Base-by-base conservation (phyloP, 2,329 filamentous ascomycete species). In the Penicillium thymicola region DNA sequence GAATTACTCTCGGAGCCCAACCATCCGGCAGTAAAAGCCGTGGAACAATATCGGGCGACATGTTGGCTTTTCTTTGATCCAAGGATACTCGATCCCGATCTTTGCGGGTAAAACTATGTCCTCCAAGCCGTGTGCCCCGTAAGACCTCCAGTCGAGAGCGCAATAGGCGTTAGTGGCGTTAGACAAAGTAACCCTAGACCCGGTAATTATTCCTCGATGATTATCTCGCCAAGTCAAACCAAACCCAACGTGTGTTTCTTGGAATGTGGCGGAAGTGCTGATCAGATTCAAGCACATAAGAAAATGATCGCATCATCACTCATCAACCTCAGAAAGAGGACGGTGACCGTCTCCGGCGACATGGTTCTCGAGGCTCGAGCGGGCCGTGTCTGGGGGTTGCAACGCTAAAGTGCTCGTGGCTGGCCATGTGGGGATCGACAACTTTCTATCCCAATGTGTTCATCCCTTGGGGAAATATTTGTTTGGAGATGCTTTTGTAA, bases 401-500 rank as follows among this genome's bases (percentile, higher is more conserved):
- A 50, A 23, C 44, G 25, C 45, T n/a, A 50, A 44, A 32, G 18
- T 9, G 14, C 57, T 49, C 57, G 55, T 59, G 58, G 58, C 34
- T 51, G 14, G 34, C 55, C 58, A 59, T 58, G 58, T 59, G 58
- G 58, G 55, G 58, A 58, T 59, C 57, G 51, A 18, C 52, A 28
- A 5, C 9, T 5, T 43, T 38, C 16, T 43, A 9, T 11, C 38
- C 46, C 14, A n/a, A 51, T 18, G n/a, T 11, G 32, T 16, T 18
- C 6, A 55, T 51, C 30, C 38, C 38, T 51, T 49, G 37, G 14
- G 16, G 25, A 16, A 27, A 34, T 9, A 10, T 25, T 32, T 40
- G 4, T 25, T 32, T 40, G 4, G 47, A 36, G 21, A 18, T 42
- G 21, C 5, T 27, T 23, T 28, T 23, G 41, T 14, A 30, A 38